Conservation (phyloP, 306 rosid genomes). For the Prunus padus region DNA sequence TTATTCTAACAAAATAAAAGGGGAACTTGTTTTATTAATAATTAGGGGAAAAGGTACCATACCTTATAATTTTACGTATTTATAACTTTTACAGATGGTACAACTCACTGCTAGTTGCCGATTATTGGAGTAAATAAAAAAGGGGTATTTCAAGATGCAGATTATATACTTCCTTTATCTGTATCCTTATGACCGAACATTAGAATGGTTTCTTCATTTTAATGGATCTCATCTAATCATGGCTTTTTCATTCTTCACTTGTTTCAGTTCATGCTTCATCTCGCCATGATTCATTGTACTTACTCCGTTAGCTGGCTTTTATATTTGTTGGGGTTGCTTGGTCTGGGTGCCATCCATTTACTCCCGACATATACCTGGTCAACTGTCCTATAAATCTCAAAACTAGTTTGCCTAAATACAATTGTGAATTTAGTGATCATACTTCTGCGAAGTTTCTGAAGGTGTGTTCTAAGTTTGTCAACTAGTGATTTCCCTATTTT, state of each 20-base stretch:
- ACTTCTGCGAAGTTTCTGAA: background rate
- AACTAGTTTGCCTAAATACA: no score
- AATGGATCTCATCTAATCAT: constrained; percentile 1
- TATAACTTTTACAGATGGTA: background rate
- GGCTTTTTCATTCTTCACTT: background rate
- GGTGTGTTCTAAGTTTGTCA: background rate
- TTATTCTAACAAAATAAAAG: background rate
- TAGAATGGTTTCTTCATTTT: no score
- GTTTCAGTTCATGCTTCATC: constrained; percentile 10
- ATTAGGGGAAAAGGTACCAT: background rate
- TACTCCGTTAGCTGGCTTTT: constrained; percentile 82
- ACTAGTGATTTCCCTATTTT: background rate
- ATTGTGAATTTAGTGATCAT: background rate
- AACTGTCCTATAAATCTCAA: constrained; percentile 72
- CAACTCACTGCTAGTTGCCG: background rate
- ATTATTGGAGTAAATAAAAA: background rate
- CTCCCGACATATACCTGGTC: constrained; percentile 98
- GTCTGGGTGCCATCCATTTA: constrained; percentile 97
- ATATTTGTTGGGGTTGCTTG: constrained; percentile 99
- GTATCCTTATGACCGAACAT: no score
- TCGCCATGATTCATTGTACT: constrained; percentile 10
- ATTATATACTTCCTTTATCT: no score
- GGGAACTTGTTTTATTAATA: background rate
- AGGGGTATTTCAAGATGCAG: background rate
- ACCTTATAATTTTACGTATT: background rate